Evolutionary conservation across 108 stramenopile species (phyloP).

Genomic region (Pinguiococcus pyrenoidosus): DNA sequence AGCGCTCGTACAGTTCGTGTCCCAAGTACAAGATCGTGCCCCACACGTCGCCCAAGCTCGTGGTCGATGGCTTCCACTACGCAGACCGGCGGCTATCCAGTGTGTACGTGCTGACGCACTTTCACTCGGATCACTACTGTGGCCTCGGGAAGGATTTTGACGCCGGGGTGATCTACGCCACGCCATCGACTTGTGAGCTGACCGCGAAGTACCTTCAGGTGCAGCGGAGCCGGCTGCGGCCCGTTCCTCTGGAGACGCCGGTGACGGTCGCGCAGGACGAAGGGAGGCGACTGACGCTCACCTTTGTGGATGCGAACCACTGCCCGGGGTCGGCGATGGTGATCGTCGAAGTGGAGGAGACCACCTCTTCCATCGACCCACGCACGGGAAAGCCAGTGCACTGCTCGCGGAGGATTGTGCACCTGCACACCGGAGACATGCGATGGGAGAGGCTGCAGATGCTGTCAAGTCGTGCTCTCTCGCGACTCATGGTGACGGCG

Average conservation of each 20-base stretch:
- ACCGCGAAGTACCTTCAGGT: conserved; percentile 37
- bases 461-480: not conserved
- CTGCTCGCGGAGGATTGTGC: not conserved
- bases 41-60: conserved; percentile 8
- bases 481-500: conserved; percentile 12
- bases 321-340: conserved; percentile 78
- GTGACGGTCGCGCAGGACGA: conserved; percentile 35
- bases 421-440: not conserved
- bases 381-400: not conserved
- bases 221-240: conserved; percentile 41
- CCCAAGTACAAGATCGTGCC: no score
- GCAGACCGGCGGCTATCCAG: conserved; percentile 18
- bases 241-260: conserved; percentile 50
- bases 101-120: conserved; percentile 68
- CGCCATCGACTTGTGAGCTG: conserved; percentile 22
- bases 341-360: conserved; percentile 62
- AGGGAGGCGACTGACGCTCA: conserved; percentile 41
- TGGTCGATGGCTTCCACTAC: conserved; percentile 34
- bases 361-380: no score
- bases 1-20: no score
- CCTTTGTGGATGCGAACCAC: conserved; percentile 55
- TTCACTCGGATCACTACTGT: conserved; percentile 54
- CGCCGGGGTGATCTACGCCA: conserved; percentile 51
- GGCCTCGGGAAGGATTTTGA: conserved; percentile 50
- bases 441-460: not conserved